These are phyloP conservation scores for Phoma sp. DNA, from an alignment of 2,329 filamentous ascomycete species.

Conservation along the genomic window DNA sequence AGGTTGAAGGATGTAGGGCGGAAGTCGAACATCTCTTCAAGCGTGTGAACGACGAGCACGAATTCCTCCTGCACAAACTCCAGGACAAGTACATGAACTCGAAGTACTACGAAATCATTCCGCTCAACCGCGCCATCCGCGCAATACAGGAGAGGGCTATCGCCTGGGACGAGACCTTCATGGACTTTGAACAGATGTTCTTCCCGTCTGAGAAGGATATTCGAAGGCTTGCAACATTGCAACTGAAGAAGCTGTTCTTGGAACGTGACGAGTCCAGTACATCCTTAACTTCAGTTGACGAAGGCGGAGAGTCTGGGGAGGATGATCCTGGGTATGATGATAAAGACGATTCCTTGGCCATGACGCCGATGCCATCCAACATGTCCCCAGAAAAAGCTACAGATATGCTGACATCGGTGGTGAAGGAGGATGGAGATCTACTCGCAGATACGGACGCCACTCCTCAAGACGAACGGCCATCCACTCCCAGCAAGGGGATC, in stretches of 20 bases:
- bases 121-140: constrained; percentile 85
- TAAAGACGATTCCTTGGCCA: constrained; percentile 35
- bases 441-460: constrained; percentile 15
- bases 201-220: constrained; percentile 97
- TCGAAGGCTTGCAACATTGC: constrained; percentile 85
- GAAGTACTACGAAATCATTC: constrained; percentile 96
- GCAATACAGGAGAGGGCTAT: constrained; percentile 92
- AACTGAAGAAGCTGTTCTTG: constrained; percentile 92
- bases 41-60: constrained; percentile 84
- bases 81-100: constrained; percentile 92
- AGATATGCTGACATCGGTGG: constrained; percentile 69
- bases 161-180: constrained; percentile 91
- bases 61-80: constrained; percentile 74
- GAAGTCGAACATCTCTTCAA: constrained; percentile 82
- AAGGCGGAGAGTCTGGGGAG: constrained; percentile 59
- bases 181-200: constrained; percentile 90
- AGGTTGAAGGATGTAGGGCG: constrained; percentile 78
- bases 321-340: constrained; percentile 43
- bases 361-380: constrained; percentile 46
- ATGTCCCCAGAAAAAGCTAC: constrained; percentile 69
- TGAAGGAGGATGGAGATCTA: constrained; percentile 61
- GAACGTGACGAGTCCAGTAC: constrained; percentile 83
- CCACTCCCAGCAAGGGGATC: constrained; percentile 17
- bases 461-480: constrained; percentile 14
- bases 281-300: constrained; percentile 74